Evolutionary conservation across 805 yeast genomes (phyloP), one percentile per base, ranked within the genome.

Genomic region (Candida ficus): DNA sequence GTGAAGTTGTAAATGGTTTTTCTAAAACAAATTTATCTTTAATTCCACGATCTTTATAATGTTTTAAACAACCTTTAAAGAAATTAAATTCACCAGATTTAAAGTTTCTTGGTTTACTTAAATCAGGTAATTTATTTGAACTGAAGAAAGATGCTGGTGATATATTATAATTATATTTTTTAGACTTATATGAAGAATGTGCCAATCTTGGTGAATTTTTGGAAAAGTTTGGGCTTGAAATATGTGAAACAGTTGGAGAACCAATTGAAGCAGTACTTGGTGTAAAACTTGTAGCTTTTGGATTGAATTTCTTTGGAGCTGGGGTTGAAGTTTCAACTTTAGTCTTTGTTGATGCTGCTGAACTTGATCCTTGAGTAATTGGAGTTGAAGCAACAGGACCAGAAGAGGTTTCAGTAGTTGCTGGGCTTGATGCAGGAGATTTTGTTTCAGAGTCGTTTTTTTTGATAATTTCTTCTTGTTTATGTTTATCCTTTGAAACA

Each of bases 1-100:
- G 95, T 9, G 86, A 80, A 0, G 91, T 81, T 30, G 70, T 68
- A 58, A 74, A 86, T 7, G 93, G 79, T 50, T 68, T 76, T 49
- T 80, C 89, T 45, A 80, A 66, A 18, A 61, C 51, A 37, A 71
- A 66, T 16, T 61, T 58, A 29, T 61, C 63, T 50, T 52, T 52
- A 9, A 45, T 49, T 3, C 40, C 42, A 31, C 38, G 27, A 41
- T 48, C 40, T 47, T 58, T 23, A 52, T 48, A 44, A 38, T 46
- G 43, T 21, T 39, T 57, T 47, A 32, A 54, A 38, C 48, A 54
- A 40, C 41, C 56, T 48, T 48, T 53, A 49, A 47, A 61, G 43
- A 54, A 53, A 40, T 54, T 56, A 29, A 52, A 52, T 34, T 55
- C 51, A 7, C 46, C 48, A 21, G 48, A 45, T n/a, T 47, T 37